A percentile compares a stretch with the other conserved stretches of the same genome.
Conservation (phyloP, 1,284 basidiomycete species). For the Fomes fomentarius region DNA sequence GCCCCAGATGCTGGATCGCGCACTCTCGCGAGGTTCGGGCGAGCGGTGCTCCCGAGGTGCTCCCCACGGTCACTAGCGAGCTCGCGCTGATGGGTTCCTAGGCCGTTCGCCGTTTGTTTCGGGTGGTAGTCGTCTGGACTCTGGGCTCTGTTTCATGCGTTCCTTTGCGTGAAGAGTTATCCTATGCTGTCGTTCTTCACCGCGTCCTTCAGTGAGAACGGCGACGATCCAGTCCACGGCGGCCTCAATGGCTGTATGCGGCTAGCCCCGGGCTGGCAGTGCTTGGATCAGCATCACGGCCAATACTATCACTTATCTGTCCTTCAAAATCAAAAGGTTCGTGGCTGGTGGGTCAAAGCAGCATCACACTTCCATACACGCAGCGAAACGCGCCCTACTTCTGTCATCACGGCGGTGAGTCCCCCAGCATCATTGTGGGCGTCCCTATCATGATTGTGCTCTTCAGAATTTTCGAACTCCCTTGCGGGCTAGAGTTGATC, state of each 20-base stretch:
- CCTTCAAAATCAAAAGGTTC: background rate
- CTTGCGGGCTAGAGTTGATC: background rate
- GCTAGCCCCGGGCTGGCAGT: no score
- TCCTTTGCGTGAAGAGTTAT: conserved; percentile 2
- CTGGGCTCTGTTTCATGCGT: background rate
- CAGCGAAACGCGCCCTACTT: background rate
- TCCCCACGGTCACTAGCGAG: no score
- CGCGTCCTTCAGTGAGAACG: background rate
- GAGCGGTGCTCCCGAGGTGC: no score
- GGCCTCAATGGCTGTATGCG: no score
- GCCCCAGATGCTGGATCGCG: no score
- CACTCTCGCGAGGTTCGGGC: no score
- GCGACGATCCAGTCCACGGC: no score
- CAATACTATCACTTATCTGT: background rate
- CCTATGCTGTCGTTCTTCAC: background rate
- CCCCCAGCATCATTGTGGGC: conserved; percentile 3
- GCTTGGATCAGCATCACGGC: no score
- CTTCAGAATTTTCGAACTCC: background rate
- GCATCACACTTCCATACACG: background rate
- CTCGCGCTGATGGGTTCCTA: no score
- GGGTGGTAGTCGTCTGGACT: no score
- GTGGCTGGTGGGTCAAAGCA: background rate
- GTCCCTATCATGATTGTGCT: background rate
- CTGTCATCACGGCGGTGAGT: background rate
- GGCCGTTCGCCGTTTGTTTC: no score